phyloP scores from a whole-genome alignment of 176 grass and related monocot species.

The Lolium perenne region DNA sequence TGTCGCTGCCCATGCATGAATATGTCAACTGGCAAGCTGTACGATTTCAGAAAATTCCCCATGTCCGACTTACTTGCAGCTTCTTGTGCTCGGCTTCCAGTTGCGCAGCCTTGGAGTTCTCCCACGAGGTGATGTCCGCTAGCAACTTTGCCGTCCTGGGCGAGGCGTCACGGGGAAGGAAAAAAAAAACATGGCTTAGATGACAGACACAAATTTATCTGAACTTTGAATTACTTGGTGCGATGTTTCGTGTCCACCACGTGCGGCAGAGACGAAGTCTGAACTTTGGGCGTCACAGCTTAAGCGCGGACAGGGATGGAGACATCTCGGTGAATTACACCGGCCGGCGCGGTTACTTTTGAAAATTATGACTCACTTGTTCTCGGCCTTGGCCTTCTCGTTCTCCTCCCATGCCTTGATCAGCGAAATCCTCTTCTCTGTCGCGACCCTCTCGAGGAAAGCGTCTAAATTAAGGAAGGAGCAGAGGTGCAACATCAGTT shows the following conservation, averaged over 20 bases:
- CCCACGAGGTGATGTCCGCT: constrained; percentile 60
- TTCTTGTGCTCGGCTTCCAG: constrained; percentile 72
- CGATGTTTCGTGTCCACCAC: not conserved
- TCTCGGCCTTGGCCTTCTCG: constrained; percentile 73
- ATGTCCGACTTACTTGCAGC: constrained; percentile 52
- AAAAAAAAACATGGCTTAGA: not conserved
- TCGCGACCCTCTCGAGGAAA: constrained; percentile 47
- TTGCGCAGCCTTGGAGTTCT: constrained; percentile 66
- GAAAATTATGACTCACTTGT: constrained; percentile 42
- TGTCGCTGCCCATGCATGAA: not conserved
- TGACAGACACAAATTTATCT: not conserved
- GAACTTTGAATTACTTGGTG: not conserved
- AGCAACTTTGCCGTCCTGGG: constrained; percentile 61
- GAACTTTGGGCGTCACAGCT: not conserved
- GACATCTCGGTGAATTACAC: not conserved
- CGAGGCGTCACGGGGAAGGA: not conserved
- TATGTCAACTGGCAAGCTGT: not conserved
- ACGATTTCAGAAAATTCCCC: not conserved
- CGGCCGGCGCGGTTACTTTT: not conserved
- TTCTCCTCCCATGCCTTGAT: constrained; percentile 83
- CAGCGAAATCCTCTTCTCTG: constrained; percentile 57
- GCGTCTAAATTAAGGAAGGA: constrained; percentile 45
- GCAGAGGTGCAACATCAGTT: not conserved
- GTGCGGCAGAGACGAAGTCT: constrained; percentile 21
- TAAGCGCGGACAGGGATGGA: not conserved